A percentile compares a stretch with the other conserved stretches of the same genome.
Conservation (phyloP, 2,329 filamentous ascomycete species). For the Emericellopsis cladophorae region DNA sequence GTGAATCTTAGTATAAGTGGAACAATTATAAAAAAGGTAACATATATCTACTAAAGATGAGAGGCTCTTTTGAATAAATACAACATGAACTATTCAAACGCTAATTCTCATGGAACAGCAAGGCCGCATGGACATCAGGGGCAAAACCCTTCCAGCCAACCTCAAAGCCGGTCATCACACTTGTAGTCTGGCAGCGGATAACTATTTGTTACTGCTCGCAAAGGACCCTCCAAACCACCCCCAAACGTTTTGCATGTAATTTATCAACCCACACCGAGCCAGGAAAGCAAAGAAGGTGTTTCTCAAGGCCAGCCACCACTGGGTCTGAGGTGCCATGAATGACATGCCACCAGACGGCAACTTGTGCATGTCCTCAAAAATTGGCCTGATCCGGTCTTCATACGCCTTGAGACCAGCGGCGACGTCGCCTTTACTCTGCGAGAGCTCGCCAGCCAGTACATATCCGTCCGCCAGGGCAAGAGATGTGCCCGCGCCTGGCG, state of each 20-base stretch:
- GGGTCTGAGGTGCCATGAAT: constrained; percentile 26
- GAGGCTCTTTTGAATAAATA: too few relatives aligned
- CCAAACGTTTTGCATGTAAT: background rate
- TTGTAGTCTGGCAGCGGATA: constrained; percentile 1
- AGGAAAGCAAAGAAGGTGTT: constrained; percentile 26
- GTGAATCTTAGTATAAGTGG: too few relatives aligned
- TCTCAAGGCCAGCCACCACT: constrained; percentile 26
- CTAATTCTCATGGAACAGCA: too few relatives aligned
- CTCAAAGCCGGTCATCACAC: background rate
- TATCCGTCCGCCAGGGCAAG: constrained; percentile 33
- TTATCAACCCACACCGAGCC: constrained; percentile 11
- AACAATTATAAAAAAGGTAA: too few relatives aligned
- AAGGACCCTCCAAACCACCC: background rate
- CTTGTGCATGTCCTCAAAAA: constrained; percentile 20
- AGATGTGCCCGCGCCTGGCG: constrained; percentile 32
- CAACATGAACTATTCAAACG: too few relatives aligned
- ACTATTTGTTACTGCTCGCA: constrained; percentile 1
- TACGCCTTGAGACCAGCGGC: constrained; percentile 22
- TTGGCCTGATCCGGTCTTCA: constrained; percentile 25
- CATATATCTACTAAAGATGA: too few relatives aligned
- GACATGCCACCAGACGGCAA: constrained; percentile 14
- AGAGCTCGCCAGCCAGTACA: constrained; percentile 33
- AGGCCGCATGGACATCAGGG: too few relatives aligned
- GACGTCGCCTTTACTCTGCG: constrained; percentile 11
- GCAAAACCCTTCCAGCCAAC: too few relatives aligned